A percentile compares a stretch with the other conserved stretches of the same genome.
phyloP scores from a whole-genome alignment of 306 rosid genomes.

The Acacia melanoxylon region DNA sequence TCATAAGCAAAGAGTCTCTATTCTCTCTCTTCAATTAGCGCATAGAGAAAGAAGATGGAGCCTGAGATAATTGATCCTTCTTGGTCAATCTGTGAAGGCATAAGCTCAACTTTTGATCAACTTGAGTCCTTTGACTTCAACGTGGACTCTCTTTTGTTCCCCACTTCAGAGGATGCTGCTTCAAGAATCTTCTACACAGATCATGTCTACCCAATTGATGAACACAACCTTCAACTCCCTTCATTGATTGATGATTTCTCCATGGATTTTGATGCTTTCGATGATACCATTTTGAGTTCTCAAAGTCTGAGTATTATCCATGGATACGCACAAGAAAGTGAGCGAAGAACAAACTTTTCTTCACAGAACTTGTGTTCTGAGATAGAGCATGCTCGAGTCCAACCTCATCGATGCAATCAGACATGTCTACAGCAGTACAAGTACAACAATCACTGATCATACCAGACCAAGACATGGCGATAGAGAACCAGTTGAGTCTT shows the following conservation, averaged over 20 bases:
- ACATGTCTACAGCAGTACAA: conserved; percentile 26
- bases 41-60: conserved; percentile 37
- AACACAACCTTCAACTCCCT: conserved; percentile 41
- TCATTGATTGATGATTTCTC: conserved; percentile 37
- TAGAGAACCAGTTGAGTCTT: conserved; percentile 42
- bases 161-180: conserved; percentile 14
- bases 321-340: neutral
- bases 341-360: conserved; percentile 27
- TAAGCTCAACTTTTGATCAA: conserved; percentile 39
- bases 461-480: conserved; percentile 50
- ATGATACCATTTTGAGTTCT: conserved; percentile 18
- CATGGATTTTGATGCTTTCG: conserved; percentile 42
- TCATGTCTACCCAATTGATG: conserved; percentile 28
- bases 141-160: conserved; percentile 34
- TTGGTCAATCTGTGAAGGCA: conserved; percentile 36
- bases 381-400: conserved; percentile 50
- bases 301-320: conserved; percentile 13
- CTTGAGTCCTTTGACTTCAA: conserved; percentile 32
- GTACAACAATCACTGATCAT: conserved; percentile 27
- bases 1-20: neutral
- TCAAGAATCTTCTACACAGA: conserved; percentile 33
- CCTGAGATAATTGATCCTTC: conserved; percentile 35
- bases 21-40: neutral
- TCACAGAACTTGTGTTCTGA: conserved; percentile 28
- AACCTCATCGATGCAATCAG: conserved; percentile 45